A percentile compares a stretch with the other conserved stretches of the same genome.
Evolutionary conservation across 345 rosid species (phyloP).

Genomic region (Salix caprea): DNA sequence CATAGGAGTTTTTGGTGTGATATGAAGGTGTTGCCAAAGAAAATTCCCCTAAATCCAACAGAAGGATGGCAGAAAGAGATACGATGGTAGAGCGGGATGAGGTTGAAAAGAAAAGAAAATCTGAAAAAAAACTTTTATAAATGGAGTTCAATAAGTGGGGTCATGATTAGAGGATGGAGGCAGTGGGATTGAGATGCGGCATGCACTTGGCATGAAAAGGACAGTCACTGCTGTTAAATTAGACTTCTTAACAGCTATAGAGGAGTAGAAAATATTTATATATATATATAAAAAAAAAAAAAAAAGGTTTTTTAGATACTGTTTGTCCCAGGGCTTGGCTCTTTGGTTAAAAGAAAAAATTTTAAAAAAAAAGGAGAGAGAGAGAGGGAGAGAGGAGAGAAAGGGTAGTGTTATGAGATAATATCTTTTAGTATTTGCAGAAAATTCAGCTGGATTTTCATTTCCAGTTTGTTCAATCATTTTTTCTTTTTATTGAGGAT

Average conservation of each 20-base stretch:
- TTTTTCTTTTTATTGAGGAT: not conserved
- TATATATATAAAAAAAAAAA: not conserved
- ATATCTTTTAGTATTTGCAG: not conserved
- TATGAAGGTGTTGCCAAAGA: conserved; percentile 13
- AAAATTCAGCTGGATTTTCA: not conserved
- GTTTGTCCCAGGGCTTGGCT: conserved; percentile 12
- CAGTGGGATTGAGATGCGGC: conserved; percentile 14
- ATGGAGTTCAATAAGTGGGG: conserved; percentile 23
- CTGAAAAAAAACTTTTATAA: not conserved
- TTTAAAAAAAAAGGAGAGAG: not conserved
- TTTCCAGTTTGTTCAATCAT: not conserved
- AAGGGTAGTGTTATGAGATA: not conserved
- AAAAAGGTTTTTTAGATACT: not conserved
- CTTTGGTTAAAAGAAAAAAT: not conserved
- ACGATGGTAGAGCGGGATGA: not conserved
- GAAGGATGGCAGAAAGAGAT: not conserved
- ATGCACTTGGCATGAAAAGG: conserved; percentile 31
- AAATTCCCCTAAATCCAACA: not conserved
- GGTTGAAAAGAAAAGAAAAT: not conserved
- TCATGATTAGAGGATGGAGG: conserved; percentile 28
- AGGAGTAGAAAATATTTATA: not conserved
- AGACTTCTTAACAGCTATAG: conserved; percentile 43
- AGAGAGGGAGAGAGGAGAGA: not conserved
- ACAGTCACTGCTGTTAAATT: conserved; percentile 49
- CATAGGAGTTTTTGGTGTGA: conserved; percentile 18